Evolutionary conservation across 164 flowering plant species (phyloP).

Genomic region (Liquidambar formosana): DNA sequence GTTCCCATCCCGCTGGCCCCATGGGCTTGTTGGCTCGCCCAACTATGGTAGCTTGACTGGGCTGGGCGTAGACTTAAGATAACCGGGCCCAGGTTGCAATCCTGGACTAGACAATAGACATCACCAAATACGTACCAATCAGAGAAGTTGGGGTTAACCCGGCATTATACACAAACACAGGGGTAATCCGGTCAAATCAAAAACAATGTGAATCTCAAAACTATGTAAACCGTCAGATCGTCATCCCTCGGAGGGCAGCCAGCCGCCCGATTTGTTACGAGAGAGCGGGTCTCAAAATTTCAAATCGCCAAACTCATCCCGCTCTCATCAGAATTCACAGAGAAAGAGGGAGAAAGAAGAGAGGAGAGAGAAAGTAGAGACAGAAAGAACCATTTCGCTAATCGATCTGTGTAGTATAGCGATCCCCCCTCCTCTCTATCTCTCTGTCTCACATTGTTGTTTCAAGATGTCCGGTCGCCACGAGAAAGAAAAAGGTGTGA

Average conservation of each 20-base stretch:
- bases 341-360: constrained; percentile 18
- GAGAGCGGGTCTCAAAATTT: constrained; percentile 32
- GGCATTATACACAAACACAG: background rate
- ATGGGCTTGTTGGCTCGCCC: too few relatives aligned
- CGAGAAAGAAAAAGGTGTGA: constrained; percentile 90
- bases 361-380: constrained; percentile 7
- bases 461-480: constrained; percentile 64
- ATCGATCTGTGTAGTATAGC: constrained; percentile 1
- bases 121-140: too few relatives aligned
- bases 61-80: too few relatives aligned
- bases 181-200: background rate
- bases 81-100: too few relatives aligned
- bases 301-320: constrained; percentile 24
- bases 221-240: constrained; percentile 16
- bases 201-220: background rate
- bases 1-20: too few relatives aligned
- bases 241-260: background rate
- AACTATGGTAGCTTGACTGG: too few relatives aligned
- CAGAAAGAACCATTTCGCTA: constrained; percentile 1
- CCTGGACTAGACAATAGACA: too few relatives aligned
- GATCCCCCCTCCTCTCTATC: too few relatives aligned
- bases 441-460: constrained; percentile 8
- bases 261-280: constrained; percentile 5
- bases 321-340: constrained; percentile 20
- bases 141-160: too few relatives aligned